Conservation (phyloP, 805 yeast genomes). For the Ogataea glucozyma region DNA sequence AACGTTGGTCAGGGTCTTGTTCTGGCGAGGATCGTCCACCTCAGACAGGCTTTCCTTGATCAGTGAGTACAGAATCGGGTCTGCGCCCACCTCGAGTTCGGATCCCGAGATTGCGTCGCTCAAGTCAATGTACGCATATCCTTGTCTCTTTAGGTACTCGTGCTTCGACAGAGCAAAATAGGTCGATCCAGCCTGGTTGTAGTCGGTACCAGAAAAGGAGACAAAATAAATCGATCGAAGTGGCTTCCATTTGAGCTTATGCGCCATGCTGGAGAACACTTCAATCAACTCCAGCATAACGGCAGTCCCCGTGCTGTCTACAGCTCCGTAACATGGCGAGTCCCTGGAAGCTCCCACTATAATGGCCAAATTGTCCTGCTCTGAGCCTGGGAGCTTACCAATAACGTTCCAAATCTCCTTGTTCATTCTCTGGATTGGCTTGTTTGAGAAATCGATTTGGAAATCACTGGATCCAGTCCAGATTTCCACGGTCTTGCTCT, state of each 20-base stretch:
- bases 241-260: slow-evolving; percentile 76
- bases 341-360: slow-evolving; percentile 85
- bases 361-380: slow-evolving; percentile 71
- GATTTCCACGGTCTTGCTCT: slow-evolving; percentile 34
- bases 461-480: slow-evolving; percentile 45
- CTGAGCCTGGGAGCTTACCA: slow-evolving; percentile 77
- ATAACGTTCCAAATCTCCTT: slow-evolving; percentile 79
- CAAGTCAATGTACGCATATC: slow-evolving; percentile 72
- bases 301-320: slow-evolving; percentile 74
- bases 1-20: slow-evolving; percentile 23
- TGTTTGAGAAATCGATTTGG: slow-evolving; percentile 33
- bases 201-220: slow-evolving; percentile 81
- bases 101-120: slow-evolving; percentile 61
- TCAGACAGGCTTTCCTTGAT: slow-evolving; percentile 43
- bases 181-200: slow-evolving; percentile 81
- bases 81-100: slow-evolving; percentile 47
- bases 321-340: slow-evolving; percentile 66
- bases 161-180: slow-evolving; percentile 65
- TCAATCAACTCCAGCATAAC: slow-evolving; percentile 70
- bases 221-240: slow-evolving; percentile 77
- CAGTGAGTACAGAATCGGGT: slow-evolving; percentile 61
- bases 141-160: slow-evolving; percentile 57
- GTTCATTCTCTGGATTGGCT: slow-evolving; percentile 46
- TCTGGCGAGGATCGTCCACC: slow-evolving; percentile 29
- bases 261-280: slow-evolving; percentile 61